Base-by-base conservation (phyloP, 2,329 filamentous ascomycete genomes). In the Exophiala xenobiotica region DNA sequence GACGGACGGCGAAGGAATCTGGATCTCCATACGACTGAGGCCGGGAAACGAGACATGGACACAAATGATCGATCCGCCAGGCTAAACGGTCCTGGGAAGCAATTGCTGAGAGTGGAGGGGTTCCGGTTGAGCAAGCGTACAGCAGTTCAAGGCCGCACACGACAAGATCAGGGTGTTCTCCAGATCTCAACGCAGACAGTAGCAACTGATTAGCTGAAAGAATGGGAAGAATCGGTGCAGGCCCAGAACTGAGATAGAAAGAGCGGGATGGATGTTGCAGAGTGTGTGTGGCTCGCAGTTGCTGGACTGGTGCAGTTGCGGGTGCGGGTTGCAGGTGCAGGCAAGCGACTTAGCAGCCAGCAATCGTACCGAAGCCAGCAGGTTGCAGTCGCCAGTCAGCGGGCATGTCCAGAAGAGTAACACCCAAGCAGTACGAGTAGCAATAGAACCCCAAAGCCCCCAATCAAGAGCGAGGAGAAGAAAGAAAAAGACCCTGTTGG, bases 1-100 rank as follows among this genome's bases (percentile, higher is more conserved):
- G 47, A 76, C 75, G 55, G 79, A 78, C 48, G 80, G 79, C 45
- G 79, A 80, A 54, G 81, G 79, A 59, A 83, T 81, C 64, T 74
- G 77, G 68, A 82, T 79, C 71, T 83, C 81, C 77, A 79, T 79
- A 65, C 66, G 54, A 52, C 51, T 52, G 29, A 20, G 46, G 16
- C 7, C 26, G n/a, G 31, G 38, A 46, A 26, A 49, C 39, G 43
- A 45, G 54, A 51, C 54, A 57, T 57, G 46, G 51, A 54, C 53
- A 47, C 42, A 35, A 46, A 12, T 38, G 22, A 53, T 23, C 14
- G 22, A 37, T 18, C 29, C 35, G 19, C 9, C 11, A 38, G 23
- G 26, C 47, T 20, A 31, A 31, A 42, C 26, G 12, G 44, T n/a
- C n/a, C n/a, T 33, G 12, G 12, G 31, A 27, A 6, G 39, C 16